Conservation (phyloP, 73 alveolate genomes). For the Paramecium biaurelia region DNA sequence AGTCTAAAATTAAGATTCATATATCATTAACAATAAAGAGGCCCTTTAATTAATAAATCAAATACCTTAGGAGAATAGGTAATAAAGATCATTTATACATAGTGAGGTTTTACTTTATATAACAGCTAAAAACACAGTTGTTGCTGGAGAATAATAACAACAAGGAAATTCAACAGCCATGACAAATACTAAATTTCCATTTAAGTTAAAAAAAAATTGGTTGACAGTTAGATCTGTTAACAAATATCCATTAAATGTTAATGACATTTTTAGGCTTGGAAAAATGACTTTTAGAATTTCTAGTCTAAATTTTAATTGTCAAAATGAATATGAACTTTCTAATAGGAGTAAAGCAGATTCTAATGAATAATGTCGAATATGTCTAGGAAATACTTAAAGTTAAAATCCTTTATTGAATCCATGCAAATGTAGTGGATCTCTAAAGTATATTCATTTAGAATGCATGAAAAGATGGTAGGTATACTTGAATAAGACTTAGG, state of each 20-base stretch:
- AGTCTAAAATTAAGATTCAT: background rate
- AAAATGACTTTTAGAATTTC: slow-evolving; percentile 22
- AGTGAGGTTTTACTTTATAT: background rate
- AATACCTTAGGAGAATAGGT: background rate
- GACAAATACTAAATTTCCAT: background rate
- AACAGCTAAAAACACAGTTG: background rate
- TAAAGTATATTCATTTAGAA: slow-evolving; percentile 65
- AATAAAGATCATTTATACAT: background rate
- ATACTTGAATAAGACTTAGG: background rate
- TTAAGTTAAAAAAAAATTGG: background rate
- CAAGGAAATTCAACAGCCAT: slow-evolving; percentile 4
- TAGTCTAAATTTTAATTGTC: background rate
- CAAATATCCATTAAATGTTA: background rate
- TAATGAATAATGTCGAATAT: slow-evolving; percentile 64
- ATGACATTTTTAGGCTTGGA: slow-evolving; percentile 27
- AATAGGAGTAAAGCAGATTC: background rate
- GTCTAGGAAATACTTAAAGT: slow-evolving; percentile 45
- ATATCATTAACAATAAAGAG: background rate
- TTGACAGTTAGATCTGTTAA: background rate
- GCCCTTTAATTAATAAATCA: background rate
- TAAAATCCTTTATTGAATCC: slow-evolving; percentile 67
- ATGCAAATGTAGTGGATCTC: slow-evolving; percentile 68
- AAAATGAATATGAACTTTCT: background rate
- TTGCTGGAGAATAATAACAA: background rate
- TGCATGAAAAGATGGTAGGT: slow-evolving; percentile 74